Evolutionary conservation across 768 basidiomycete species (phyloP).

Genomic region (Pleurotus platypus): DNA sequence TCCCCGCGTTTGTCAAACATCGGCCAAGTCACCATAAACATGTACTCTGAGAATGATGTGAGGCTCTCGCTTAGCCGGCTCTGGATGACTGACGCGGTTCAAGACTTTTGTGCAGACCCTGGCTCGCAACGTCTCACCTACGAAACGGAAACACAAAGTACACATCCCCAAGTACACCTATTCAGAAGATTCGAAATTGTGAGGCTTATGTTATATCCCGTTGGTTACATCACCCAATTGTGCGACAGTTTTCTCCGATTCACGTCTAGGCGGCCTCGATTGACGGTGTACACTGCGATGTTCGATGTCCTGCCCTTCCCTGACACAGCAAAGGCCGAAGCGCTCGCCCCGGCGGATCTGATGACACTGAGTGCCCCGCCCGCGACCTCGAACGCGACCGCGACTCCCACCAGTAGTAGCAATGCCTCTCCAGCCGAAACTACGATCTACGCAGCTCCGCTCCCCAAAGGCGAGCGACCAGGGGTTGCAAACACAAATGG

Average conservation of each 20-base stretch:
- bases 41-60: slow-evolving; percentile 43
- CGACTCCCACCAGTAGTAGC: not conserved
- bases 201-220: slow-evolving; percentile 8
- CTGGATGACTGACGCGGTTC: not conserved
- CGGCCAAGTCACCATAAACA: slow-evolving; percentile 39
- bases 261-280: slow-evolving; percentile 21
- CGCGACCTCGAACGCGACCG: slow-evolving; percentile 4
- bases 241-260: slow-evolving; percentile 30
- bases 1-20: slow-evolving; percentile 38
- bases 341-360: not conserved
- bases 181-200: slow-evolving; percentile 25
- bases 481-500: slow-evolving; percentile 6
- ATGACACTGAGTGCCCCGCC: slow-evolving; percentile 1
- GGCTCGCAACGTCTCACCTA: slow-evolving; percentile 39
- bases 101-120: slow-evolving; percentile 23
- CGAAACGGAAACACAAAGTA: slow-evolving; percentile 22
- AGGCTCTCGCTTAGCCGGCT: slow-evolving; percentile 13
- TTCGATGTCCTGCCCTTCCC: slow-evolving; percentile 25
- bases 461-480: slow-evolving; percentile 8
- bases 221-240: not conserved
- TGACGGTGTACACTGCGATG: slow-evolving; percentile 45
- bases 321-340: not conserved
- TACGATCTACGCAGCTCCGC: slow-evolving; percentile 10
- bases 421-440: slow-evolving; percentile 8
- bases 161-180: slow-evolving; percentile 27